Conservation (phyloP, 345 rosid genomes). For the Garcia nutans region DNA sequence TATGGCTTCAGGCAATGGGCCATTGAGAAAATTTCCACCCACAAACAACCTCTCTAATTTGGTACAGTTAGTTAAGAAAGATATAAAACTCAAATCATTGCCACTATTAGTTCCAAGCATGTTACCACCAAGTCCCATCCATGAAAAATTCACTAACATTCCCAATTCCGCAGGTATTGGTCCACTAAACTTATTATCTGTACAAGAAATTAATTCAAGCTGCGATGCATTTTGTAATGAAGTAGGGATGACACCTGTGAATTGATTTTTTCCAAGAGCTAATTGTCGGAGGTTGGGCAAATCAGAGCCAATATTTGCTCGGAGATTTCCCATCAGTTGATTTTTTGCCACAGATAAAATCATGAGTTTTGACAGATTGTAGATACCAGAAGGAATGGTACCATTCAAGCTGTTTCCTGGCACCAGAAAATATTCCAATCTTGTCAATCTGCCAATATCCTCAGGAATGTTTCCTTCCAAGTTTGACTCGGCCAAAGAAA, state of each 20-base stretch:
- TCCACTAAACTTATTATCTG: background rate
- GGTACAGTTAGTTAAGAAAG: slow-evolving; percentile 20
- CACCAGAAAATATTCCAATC: background rate
- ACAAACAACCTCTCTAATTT: background rate
- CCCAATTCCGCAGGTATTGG: slow-evolving; percentile 19
- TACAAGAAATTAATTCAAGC: background rate
- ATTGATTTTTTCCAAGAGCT: background rate
- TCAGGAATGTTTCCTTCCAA: slow-evolving; percentile 1
- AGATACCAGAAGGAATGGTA: slow-evolving; percentile 3
- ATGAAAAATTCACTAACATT: background rate
- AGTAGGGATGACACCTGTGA: slow-evolving; percentile 16
- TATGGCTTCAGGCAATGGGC: slow-evolving; percentile 13
- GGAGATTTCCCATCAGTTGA: slow-evolving; percentile 26
- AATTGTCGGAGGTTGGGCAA: slow-evolving; percentile 10
- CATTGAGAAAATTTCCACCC: background rate
- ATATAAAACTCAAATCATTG: slow-evolving; percentile 22
- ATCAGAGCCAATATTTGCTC: slow-evolving; percentile 11
- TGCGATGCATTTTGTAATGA: slow-evolving; percentile 21
- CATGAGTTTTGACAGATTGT: background rate
- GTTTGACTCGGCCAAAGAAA: background rate
- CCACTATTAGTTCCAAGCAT: slow-evolving; percentile 10
- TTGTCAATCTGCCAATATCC: background rate
- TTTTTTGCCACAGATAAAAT: fast-evolving
- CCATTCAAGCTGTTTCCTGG: background rate
- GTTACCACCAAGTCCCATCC: background rate